These are phyloP conservation scores for Lasiodiplodia sp. DNA, from an alignment of 2,329 filamentous ascomycete species.

Conservation along the genomic window DNA sequence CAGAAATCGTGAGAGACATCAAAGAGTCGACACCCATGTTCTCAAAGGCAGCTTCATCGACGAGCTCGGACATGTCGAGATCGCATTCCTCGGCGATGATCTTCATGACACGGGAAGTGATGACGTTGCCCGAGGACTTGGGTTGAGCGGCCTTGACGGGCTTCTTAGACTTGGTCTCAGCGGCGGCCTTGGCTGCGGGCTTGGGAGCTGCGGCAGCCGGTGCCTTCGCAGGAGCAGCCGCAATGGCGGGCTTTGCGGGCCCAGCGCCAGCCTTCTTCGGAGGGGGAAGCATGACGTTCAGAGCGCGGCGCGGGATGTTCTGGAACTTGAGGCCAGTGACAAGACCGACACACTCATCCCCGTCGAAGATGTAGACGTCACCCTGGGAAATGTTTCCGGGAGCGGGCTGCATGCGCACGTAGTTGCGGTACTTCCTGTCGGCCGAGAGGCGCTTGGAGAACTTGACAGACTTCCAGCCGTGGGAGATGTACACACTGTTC, in stretches of 20 bases:
- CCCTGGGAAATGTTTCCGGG: constrained; percentile 64
- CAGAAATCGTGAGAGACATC: constrained; percentile 67
- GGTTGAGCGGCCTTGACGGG: constrained; percentile 55
- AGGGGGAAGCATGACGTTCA: constrained; percentile 72
- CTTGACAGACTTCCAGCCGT: constrained; percentile 68
- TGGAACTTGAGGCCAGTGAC: constrained; percentile 71
- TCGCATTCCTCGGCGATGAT: constrained; percentile 73
- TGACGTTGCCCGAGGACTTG: constrained; percentile 57
- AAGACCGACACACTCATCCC: constrained; percentile 65
- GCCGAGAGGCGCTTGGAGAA: constrained; percentile 60
- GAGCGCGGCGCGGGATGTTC: constrained; percentile 69
- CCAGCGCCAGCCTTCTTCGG: constrained; percentile 54
- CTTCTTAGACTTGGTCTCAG: constrained; percentile 40
- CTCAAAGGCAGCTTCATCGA: constrained; percentile 67
- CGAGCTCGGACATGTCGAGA: constrained; percentile 64
- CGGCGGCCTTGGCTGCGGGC: constrained; percentile 38
- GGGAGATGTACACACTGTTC: constrained; percentile 67
- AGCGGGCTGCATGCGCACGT: constrained; percentile 68
- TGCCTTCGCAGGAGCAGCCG: constrained; percentile 45
- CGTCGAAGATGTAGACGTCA: constrained; percentile 67
- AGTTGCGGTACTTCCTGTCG: constrained; percentile 64
- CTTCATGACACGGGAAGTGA: constrained; percentile 63
- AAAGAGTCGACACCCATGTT: constrained; percentile 69
- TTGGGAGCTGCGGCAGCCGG: constrained; percentile 51
- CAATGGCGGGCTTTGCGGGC: constrained; percentile 44